Base-by-base conservation (phyloP, 371 early-diverging fungal species). In the Mucor indicus region DNA sequence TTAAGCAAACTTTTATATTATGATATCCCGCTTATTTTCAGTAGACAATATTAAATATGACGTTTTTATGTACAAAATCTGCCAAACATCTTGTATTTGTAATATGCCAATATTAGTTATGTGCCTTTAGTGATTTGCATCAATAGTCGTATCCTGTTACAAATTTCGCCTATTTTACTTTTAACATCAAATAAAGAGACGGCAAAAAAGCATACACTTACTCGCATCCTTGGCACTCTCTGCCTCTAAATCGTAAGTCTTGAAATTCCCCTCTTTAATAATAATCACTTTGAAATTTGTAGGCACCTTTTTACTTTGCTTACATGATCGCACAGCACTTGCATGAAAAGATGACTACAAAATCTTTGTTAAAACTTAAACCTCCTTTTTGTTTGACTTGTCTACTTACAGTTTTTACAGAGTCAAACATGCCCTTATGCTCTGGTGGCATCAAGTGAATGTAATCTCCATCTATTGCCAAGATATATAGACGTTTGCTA, bases 401-500 rank as follows among this genome's bases (percentile, higher is more conserved):
- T 22, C 3, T 2, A 42, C 80, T 48, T 61, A 87, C 87, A 31
- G 92, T 91, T 63, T 90, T 90, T 30, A 87, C 84, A 25, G 83
- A 77, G 51, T 91, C 90, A 72, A 90, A 89, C 60, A 90, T 72
- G 48, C 84, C 79, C 55, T 84, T 82, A 31, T 87, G 87, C 43
- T 93, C 95, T 0, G 89, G 73, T 1, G 93, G 90, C 81, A 92
- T 86, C 27, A 98, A 68, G 48, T 93, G 89, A 29, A 98, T 81
- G 51, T 93, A 91, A 38, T 93, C 95, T 3, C 95, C 96, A 64
- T 96, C 95, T 38, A 98, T 90, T 0, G 93, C 91, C 22, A 98
- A 69, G n/a, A 86, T 69, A 38, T 93, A 84, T 40, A 94, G 90
- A 33, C 87, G 83, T 27, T 80, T 79, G 15, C 92, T 90, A 23